These are phyloP conservation scores for Malassezia yamatoensis DNA, from an alignment of 1,284 basidiomycete species.

Conservation along the genomic window DNA sequence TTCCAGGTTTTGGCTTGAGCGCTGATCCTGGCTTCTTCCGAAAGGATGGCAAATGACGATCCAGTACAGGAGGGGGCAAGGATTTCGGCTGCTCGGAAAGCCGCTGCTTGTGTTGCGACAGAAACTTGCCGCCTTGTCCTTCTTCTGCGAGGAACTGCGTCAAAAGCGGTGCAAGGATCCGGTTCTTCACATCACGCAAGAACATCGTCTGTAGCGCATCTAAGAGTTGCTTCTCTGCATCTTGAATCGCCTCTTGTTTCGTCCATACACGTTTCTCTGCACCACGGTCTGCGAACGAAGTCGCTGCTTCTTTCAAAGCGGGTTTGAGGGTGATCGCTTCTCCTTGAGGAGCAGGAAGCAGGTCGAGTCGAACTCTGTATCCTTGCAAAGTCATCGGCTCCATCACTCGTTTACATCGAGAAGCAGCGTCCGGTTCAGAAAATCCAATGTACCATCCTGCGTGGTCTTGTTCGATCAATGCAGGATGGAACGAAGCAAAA, in stretches of 20 bases:
- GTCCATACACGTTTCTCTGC: constrained; percentile 51
- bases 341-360: constrained; percentile 13
- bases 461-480: constrained; percentile 36
- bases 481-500: constrained; percentile 25
- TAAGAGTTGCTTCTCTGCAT: constrained; percentile 58
- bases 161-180: constrained; percentile 57
- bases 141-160: constrained; percentile 53
- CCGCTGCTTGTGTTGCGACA: constrained; percentile 19
- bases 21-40: constrained; percentile 16
- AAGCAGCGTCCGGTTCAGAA: constrained; percentile 15
- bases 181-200: constrained; percentile 62
- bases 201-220: constrained; percentile 58
- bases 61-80: background rate
- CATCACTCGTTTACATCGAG: constrained; percentile 24
- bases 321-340: background rate
- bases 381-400: constrained; percentile 22
- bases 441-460: constrained; percentile 47
- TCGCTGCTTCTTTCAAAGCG: background rate
- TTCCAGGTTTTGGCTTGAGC: background rate
- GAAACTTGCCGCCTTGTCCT: constrained; percentile 49
- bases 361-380: constrained; percentile 25
- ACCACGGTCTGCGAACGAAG: background rate
- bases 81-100: background rate
- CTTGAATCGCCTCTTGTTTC: constrained; percentile 57
- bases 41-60: constrained; percentile 26